Evolutionary conservation across 192 early-diverging fungal genomes (phyloP), one percentile per base, ranked within the genome.

Genomic region (Lunasporangiospora selenospora): DNA sequence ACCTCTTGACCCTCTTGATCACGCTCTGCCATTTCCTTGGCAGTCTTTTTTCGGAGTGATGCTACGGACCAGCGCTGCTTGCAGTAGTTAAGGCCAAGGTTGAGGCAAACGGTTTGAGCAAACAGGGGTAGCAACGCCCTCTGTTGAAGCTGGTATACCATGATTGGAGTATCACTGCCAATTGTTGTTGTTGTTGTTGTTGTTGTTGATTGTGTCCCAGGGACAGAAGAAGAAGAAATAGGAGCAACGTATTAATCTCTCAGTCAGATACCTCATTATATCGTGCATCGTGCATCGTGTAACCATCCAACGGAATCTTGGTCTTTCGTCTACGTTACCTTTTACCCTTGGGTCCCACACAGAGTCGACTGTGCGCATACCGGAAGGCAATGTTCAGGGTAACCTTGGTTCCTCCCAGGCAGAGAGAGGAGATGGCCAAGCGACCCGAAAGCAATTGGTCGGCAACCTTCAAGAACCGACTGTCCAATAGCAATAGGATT

Each of bases 71-170:
- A 92, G 42, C 84, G 70, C 24, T 67, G 54, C 82, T 90, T 92
- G 69, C 85, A 83, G 78, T 92, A 87, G 81, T 89, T 90, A 43
- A 90, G 62, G 15, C 89, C 89, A 79, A 92, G 85, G 70, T 90
- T 90, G 45, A 90, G 65, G 32, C 76, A 87, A 33, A 89, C 77
- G 16, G 88, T 88, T 33, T 80, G 67, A 9, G 83, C 82, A 33
- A 92, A 66, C 16, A 92, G 62, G n/a, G 90, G 90, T 24, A 92
- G 47, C 39, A 92, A 63, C 6, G 90, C 90, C 27, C 83, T 79
- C 62, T 92, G 90, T 67, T 92, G 90, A 38, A 92, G 75, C 73
- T 92, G 90, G 80, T 90, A 92, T n/a, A 67, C 78, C 39, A 90
- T 78, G 60, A 92, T 92, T 2, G 90, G 84, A 9, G 89, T 89